Evolutionary conservation across 352 stramenopile species (phyloP).

Genomic region (Phytopythium chamaehyphon): DNA sequence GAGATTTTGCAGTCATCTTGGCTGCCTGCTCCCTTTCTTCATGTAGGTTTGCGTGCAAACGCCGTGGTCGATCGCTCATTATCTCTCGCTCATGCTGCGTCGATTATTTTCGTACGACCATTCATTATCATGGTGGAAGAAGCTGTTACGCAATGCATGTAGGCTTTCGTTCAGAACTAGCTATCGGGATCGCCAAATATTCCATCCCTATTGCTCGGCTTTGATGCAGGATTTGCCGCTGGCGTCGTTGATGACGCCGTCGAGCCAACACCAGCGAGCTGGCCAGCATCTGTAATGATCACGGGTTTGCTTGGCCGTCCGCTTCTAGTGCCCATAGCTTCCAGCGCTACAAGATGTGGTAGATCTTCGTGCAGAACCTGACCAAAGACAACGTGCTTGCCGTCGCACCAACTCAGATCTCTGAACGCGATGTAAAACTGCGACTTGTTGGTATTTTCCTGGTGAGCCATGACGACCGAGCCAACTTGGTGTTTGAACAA

Average conservation of each 20-base stretch:
- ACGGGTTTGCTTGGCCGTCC: slow-evolving; percentile 46
- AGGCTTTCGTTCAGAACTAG: no score
- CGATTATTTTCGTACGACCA: no score
- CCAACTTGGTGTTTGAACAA: slow-evolving; percentile 88
- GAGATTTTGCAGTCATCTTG: no score
- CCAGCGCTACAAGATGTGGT: slow-evolving; percentile 36
- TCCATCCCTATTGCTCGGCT: not conserved
- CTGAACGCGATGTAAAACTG: slow-evolving; percentile 99
- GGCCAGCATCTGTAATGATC: slow-evolving; percentile 51
- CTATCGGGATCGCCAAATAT: no score
- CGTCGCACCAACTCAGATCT: slow-evolving; percentile 89
- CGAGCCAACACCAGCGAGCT: slow-evolving; percentile 29
- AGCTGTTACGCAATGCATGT: no score
- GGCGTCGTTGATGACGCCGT: not conserved
- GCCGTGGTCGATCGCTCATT: no score
- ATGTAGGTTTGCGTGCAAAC: no score
- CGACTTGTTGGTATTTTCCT: slow-evolving; percentile 94
- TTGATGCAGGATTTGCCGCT: not conserved
- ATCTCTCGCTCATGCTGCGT: no score
- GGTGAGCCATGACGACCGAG: slow-evolving; percentile 98
- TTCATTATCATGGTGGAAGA: no score
- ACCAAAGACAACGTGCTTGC: slow-evolving; percentile 99
- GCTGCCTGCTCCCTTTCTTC: no score
- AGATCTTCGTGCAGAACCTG: slow-evolving; percentile 88
- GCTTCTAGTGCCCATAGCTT: slow-evolving; percentile 41